Evolutionary conservation across 768 basidiomycete genomes (phyloP), one percentile per base, ranked within the genome.

Genomic region (Lentinula sp.): DNA sequence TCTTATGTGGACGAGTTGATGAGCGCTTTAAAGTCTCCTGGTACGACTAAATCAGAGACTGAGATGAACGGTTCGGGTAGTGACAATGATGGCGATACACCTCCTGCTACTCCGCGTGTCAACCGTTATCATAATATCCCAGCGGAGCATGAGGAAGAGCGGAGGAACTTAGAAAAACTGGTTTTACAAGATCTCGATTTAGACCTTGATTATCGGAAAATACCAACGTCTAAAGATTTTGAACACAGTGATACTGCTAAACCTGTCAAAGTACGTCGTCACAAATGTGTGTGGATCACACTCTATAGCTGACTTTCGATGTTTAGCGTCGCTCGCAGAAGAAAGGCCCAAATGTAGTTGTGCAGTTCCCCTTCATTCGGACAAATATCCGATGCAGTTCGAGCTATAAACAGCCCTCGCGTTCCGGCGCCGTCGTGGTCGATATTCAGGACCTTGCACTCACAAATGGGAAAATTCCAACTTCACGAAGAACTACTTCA

Each of bases 361-460:
- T 56, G 8, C 43, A 49, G 9, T 49, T 59, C 20, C 72, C 82
- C 13, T 75, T 87, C 73, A 67, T 94, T 49, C 85, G 93, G 18
- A 49, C 88, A 20, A 82, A 93, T 68, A 68, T 88, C 53, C 83
- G 90, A 51, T 86, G 83, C 67, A 85, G 87, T 5, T 78, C 91
- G 33, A 51, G n/a, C 35, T 85, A 75, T 18, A 69, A 69, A 1
- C 71, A 65, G 28, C 42, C 68, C 6, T 77, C 76, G 16, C 83
- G 90, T 28, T 92, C 92, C 48, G 92, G 93, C 4, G 81, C 83
- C 28, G 62, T 91, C 4, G 72, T 90, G 15, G 32, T 90, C 37
- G 90, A 92, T 66, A 56, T 90, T 1, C 83, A 86, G 67, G 75
- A 78, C 57, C 64, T 90, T 20, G 70, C 28, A 2, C n/a, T 60